Base-by-base conservation (phyloP, 805 yeast species). In the Wickerhamiella azyma region DNA sequence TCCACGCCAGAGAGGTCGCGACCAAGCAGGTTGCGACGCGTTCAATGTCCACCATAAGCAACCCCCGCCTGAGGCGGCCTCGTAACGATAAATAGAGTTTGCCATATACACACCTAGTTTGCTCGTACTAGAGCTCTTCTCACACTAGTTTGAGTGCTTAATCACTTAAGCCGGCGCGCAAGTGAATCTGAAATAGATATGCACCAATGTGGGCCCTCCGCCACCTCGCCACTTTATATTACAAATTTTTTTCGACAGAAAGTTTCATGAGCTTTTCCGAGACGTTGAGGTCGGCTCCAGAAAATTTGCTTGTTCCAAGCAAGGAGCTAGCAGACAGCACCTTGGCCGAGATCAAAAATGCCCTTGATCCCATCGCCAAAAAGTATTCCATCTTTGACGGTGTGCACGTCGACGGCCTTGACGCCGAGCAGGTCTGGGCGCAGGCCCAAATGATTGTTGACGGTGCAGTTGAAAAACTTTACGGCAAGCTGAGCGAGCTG, bases 341-440 rank as follows among this genome's bases (percentile, higher is more conserved):
- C 2, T 52, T 62, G 45, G 35, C 40, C 13, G 53, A 57, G 2
- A 55, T 65, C 26, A 80, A 78, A 57, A 47, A 54, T 37, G 66
- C 73, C 7, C 64, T 81, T 46, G 85, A 81, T 56, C 81, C 82
- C 4, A 66, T 80, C 29, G 70, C 77, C 19, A 60, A 62, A 39
- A 46, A 61, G 37, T 65, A 66, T 46, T 74, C 92, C 1, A 81
- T 82, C 5, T 67, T 89, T 17, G 95, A 86, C 61, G 86, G 84
- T 59, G 71, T 89, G 17, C 76, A 80, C 54, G 71, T 81, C 11
- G 94, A 86, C 41, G 97, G 96, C 0, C 67, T 89, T 46, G 95
- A 84, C 60, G 79, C 95, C 19, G 74, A 81, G 35, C 97, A 89
- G 59, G 86, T 92, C 0, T 89, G 89, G 85, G 94, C 89, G 47